These are phyloP conservation scores for Fusarium paranaense DNA, from an alignment of 2,329 filamentous ascomycete species.

Conservation along the genomic window DNA sequence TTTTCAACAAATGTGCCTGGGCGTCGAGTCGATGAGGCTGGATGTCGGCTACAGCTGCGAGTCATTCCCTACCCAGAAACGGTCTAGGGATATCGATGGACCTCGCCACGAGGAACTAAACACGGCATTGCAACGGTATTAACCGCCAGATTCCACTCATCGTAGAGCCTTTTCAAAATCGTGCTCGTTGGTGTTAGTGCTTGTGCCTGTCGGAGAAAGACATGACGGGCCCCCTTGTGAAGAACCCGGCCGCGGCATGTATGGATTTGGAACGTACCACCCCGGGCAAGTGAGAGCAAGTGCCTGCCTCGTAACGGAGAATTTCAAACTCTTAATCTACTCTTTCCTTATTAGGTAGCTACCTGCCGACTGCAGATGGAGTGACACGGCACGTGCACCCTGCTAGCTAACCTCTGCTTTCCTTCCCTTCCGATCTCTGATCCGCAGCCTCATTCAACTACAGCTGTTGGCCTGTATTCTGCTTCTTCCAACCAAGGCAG, in stretches of 20 bases:
- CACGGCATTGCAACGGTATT: background rate
- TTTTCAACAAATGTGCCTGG: background rate
- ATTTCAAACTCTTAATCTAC: conserved; percentile 18
- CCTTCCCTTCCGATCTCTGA: background rate
- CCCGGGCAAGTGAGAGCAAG: background rate
- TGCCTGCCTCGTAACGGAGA: conserved; percentile 11
- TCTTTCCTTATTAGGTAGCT: conserved; percentile 26
- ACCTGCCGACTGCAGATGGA: background rate
- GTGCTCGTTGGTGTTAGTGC: background rate
- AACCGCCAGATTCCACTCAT: background rate
- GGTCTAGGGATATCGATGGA: background rate
- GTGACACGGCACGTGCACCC: conserved; percentile 25
- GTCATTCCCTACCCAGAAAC: background rate
- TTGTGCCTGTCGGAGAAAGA: background rate
- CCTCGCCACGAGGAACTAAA: background rate
- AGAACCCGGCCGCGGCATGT: conserved; percentile 37
- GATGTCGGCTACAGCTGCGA: background rate
- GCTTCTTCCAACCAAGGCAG: background rate
- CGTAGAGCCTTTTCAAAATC: background rate
- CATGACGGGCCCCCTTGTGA: background rate
- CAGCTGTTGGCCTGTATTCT: background rate
- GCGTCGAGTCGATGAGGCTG: background rate
- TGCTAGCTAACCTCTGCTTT: conserved; percentile 13
- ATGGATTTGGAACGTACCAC: conserved; percentile 32
- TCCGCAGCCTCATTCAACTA: conserved; percentile 17